These are phyloP conservation scores for Isabelozyma gotoi DNA, from an alignment of 805 yeast species.

Conservation along the genomic window DNA sequence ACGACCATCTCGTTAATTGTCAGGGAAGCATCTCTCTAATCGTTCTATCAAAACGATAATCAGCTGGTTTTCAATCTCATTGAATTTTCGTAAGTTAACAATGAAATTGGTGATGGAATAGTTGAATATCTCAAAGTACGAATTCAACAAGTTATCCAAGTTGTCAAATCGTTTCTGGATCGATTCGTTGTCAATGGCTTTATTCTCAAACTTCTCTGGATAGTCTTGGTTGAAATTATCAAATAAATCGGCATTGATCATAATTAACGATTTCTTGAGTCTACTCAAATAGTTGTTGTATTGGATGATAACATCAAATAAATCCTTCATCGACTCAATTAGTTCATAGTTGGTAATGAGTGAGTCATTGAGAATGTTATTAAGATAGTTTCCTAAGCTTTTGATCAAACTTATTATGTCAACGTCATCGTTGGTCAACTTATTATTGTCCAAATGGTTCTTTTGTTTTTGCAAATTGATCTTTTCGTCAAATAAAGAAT, in stretches of 20 bases:
- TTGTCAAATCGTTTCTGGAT: conserved; percentile 41
- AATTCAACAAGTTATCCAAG: conserved; percentile 39
- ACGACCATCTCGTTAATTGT: no score
- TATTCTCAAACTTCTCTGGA: conserved; percentile 37
- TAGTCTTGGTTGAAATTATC: conserved; percentile 29
- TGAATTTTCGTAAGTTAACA: conserved; percentile 44
- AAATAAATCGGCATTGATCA: conserved; percentile 49
- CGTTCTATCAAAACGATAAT: conserved; percentile 43
- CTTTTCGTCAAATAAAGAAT: conserved; percentile 18
- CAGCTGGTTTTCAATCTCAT: conserved; percentile 50
- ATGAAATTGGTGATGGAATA: conserved; percentile 46
- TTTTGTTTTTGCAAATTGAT: conserved; percentile 4
- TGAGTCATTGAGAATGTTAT: conserved; percentile 63
- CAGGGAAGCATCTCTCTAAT: conserved; percentile 38
- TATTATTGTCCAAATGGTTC: not conserved
- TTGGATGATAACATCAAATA: conserved; percentile 48
- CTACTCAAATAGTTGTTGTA: conserved; percentile 50
- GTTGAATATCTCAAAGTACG: conserved; percentile 45
- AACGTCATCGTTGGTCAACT: conserved; percentile 2
- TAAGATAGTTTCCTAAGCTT: conserved; percentile 53
- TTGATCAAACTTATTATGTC: conserved; percentile 15
- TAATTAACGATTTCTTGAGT: conserved; percentile 53
- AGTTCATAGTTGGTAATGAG: conserved; percentile 60
- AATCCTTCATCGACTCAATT: conserved; percentile 43
- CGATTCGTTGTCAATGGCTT: conserved; percentile 37